Evolutionary conservation across 2,329 filamentous ascomycete species (phyloP), one percentile per base, ranked within the genome.

Genomic region (Fusarium beomiforme): DNA sequence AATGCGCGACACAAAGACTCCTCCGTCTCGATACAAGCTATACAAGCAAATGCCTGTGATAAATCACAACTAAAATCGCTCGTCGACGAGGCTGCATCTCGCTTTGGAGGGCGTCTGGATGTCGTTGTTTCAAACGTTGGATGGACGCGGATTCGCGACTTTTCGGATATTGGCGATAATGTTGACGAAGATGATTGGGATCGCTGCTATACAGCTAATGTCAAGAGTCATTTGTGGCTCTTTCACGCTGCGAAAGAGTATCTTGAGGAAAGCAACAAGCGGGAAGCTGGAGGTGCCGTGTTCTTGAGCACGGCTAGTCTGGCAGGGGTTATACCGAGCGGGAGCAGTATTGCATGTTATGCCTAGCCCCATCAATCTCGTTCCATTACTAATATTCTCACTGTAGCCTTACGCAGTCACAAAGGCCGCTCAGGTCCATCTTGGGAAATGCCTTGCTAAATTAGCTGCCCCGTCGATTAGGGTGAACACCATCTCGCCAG

Each of bases 41-140:
- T 36, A 79, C 82, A 31, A 50, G 54, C 3, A 91, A 92, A 29
- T 88, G 92, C 68, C 79, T 83, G 51, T 82, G 83, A 57, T 24
- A 50, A 39, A 8, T 2, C 5, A 3, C 54, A 57, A 24, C 31
- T 57, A 36, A 49, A 49, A 31, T n/a, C 54, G 1, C 84, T 91
- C 1, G 88, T 95, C 2, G 80, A 86, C 21, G 85, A 90, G 46
- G 87, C 89, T 3, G 84, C 90, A 50, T 81, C 85, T 29, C 80
- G 80, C n/a, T 84, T 93, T 69, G 92, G 71, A 10, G 54, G 54
- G 9, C 74, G 91, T 8, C 79, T 96, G n/a, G 93, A 96, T 80
- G 86, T 94, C 42, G 84, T 96, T 47, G 88, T 95, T 75, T 92
- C 91, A 5, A 96, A 96, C 79, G 92, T 91, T 11, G 86, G 87